Evolutionary conservation across 1,284 basidiomycete species (phyloP).

Genomic region (Boletus calvinii): DNA sequence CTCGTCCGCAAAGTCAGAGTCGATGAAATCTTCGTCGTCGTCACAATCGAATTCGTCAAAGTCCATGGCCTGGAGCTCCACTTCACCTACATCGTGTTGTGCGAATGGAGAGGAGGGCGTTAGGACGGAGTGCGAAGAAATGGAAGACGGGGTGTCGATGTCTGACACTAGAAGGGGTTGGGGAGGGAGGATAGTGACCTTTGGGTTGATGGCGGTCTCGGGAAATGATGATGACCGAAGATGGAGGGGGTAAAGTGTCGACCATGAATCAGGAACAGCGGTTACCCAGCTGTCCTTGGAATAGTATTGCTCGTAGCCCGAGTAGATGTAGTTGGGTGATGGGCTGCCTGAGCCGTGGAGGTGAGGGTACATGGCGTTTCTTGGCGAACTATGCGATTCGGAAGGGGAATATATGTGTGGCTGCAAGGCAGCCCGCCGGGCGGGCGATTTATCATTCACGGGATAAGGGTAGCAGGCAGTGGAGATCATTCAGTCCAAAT

Average conservation of each 20-base stretch:
- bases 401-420: conserved; percentile 35
- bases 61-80: conserved; percentile 24
- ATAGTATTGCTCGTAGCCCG: conserved; percentile 25
- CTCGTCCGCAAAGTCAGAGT: conserved; percentile 34
- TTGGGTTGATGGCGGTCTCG: conserved; percentile 27
- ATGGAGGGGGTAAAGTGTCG: conserved; percentile 18
- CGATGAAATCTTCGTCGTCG: conserved; percentile 34
- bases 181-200: conserved; percentile 27
- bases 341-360: conserved; percentile 19
- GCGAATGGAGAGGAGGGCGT: conserved; percentile 33
- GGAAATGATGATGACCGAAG: conserved; percentile 19
- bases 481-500: conserved; percentile 34
- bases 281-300: conserved; percentile 21
- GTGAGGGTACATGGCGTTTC: conserved; percentile 30
- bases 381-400: conserved; percentile 22
- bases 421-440: conserved; percentile 19
- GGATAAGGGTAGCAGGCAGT: conserved; percentile 30
- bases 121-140: conserved; percentile 32
- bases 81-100: conserved; percentile 15
- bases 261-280: conserved; percentile 22
- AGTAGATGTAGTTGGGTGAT: conserved; percentile 24
- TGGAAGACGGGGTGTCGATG: conserved; percentile 32
- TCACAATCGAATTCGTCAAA: conserved; percentile 34
- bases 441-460: conserved; percentile 24
- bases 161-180: conserved; percentile 27